Evolutionary conservation across 208 protist genomes (phyloP), one percentile per base, ranked within the genome.

Genomic region (Acanthamoeba rhysodes): DNA sequence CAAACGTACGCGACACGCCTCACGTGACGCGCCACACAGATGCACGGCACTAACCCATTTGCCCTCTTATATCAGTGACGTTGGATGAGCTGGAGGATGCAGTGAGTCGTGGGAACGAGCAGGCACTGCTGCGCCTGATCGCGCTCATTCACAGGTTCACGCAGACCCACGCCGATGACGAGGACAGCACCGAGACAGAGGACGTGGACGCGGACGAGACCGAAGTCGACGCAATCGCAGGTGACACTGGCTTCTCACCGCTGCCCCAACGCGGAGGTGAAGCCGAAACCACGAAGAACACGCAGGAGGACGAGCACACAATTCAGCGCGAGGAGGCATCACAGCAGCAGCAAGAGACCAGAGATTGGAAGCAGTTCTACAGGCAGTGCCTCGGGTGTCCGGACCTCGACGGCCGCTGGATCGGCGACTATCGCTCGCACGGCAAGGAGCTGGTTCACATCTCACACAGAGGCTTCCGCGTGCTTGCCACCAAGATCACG

Each of bases 361-460:
- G 24, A 22, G 87, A 93, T 27, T 93, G 87, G 87, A 93, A 76
- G 62, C 27, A 72, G 27, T 93, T 93, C 87, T 93, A 93, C 37
- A 22, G 59, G 59, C 57, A 76, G 62, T 93, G 87, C 32, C 57
- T n/a, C 64, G 20, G 14, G 20, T 57, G 62, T 18, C 18, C 41
- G 2, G 18, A 93, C 37, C 10, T 93, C 6, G 14, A 78, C 24
- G 87, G 87, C 0, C 41, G 16, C 27, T 93, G 87, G 87, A 93
- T 93, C 9, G 87, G 87, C 12, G 37, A 78, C 18, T 93, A 93
- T n/a, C 34, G 62, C 62, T 93, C 87, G 7, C 87, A 93, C 18
- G 62, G 87, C 62, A 76, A 93, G 62, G 87, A 93, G 45, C 87
- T 93, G 16, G 20, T 93, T 34, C 16, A 93, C 14, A 37, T 93